Evolutionary conservation across 306 rosid species (phyloP).

Genomic region (Elaeagnus macrophylla): DNA sequence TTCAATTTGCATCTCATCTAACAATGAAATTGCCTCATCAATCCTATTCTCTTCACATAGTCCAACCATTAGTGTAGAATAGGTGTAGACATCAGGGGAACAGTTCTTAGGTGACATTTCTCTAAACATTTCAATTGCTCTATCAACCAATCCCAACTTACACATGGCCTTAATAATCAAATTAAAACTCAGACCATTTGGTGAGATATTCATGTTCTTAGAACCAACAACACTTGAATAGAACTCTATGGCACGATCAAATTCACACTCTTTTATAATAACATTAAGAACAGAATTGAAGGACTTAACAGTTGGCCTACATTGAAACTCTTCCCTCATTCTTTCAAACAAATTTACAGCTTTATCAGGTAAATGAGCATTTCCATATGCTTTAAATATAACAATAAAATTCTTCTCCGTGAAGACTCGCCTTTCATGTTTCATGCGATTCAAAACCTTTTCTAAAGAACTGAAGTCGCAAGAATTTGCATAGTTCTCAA

Average conservation of each 20-base stretch:
- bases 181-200: conserved; percentile 70
- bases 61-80: conserved; percentile 79
- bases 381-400: conserved; percentile 74
- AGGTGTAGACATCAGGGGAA: conserved; percentile 61
- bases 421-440: conserved; percentile 52
- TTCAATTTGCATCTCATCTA: conserved; percentile 91
- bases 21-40: conserved; percentile 68
- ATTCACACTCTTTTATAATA: conserved; percentile 49
- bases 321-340: conserved; percentile 68
- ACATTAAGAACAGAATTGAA: conserved; percentile 91
- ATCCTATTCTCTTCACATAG: conserved; percentile 64
- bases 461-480: conserved; percentile 55
- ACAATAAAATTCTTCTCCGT: conserved; percentile 49
- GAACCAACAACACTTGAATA: conserved; percentile 34
- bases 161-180: conserved; percentile 75
- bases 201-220: conserved; percentile 29
- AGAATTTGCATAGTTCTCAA: conserved; percentile 47
- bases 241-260: conserved; percentile 45
- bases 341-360: conserved; percentile 66
- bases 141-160: conserved; percentile 71
- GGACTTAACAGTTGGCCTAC: conserved; percentile 63
- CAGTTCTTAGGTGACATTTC: conserved; percentile 57
- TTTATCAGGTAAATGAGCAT: conserved; percentile 64
- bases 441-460: conserved; percentile 53
- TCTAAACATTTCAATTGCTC: conserved; percentile 56